A percentile compares a stretch with the other conserved stretches of the same genome.
phyloP scores from a whole-genome alignment of 768 basidiomycete species.

The Lactarius indigo region DNA sequence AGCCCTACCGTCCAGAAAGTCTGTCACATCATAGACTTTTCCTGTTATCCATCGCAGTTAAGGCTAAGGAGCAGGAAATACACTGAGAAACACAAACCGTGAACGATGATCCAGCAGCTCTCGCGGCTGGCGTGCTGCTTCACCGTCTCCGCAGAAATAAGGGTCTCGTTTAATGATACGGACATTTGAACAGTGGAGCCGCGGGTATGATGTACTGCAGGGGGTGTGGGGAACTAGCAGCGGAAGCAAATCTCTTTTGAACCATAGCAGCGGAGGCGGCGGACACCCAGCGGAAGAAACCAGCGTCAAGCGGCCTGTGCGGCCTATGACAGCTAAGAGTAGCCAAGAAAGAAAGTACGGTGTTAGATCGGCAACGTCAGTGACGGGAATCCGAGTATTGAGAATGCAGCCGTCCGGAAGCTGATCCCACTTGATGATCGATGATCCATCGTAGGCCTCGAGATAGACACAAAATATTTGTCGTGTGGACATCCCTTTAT shows the following conservation, averaged over 20 bases:
- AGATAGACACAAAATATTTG: too few species aligned
- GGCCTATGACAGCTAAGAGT: neutral
- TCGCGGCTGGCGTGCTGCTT: slow-evolving; percentile 6
- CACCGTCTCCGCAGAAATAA: neutral
- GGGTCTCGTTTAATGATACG: neutral
- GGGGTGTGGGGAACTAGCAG: neutral
- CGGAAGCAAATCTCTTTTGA: neutral
- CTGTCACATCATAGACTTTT: slow-evolving; percentile 47
- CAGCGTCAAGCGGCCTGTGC: neutral
- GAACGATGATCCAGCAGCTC: slow-evolving; percentile 27
- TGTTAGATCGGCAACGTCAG: neutral
- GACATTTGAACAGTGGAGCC: neutral
- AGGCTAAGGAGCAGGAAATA: neutral
- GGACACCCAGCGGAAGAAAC: slow-evolving; percentile 3
- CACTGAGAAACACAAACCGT: slow-evolving; percentile 9
- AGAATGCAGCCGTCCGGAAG: too few species aligned
- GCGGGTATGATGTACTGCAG: neutral
- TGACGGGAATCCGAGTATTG: neutral
- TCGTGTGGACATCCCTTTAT: too few species aligned
- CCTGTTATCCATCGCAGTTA: slow-evolving; percentile 23
- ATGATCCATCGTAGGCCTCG: too few species aligned
- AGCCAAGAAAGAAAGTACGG: neutral
- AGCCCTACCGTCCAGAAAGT: slow-evolving; percentile 36
- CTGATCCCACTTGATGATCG: too few species aligned
- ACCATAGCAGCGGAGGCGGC: neutral